phyloP scores from a whole-genome alignment of 179 eudicot species.

The Dionaea muscipula region DNA sequence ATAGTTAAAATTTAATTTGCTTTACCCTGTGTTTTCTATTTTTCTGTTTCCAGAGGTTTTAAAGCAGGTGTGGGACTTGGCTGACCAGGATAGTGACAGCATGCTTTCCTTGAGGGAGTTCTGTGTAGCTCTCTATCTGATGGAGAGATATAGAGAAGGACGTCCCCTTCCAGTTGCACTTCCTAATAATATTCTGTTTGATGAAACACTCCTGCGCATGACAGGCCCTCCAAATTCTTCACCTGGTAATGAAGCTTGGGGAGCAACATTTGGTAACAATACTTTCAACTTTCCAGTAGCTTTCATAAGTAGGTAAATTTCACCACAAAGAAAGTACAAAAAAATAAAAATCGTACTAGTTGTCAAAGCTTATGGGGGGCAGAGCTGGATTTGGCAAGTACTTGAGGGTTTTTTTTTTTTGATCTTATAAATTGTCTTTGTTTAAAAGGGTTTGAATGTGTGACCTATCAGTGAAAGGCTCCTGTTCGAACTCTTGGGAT shows the following conservation, averaged over 20 bases:
- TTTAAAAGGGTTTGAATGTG: too few relatives aligned
- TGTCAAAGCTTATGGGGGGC: too few relatives aligned
- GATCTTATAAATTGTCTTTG: too few relatives aligned
- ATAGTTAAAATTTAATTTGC: not conserved
- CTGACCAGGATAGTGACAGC: constrained; percentile 95
- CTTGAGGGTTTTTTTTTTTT: too few relatives aligned
- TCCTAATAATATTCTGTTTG: constrained; percentile 51
- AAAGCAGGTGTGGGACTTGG: constrained; percentile 96
- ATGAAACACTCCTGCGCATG: constrained; percentile 47
- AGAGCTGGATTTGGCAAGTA: too few relatives aligned
- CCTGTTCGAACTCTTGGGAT: not conserved
- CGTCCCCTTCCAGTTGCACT: constrained; percentile 69
- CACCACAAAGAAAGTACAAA: not conserved
- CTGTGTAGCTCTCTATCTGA: constrained; percentile 80
- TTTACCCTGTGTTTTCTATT: constrained; percentile 12
- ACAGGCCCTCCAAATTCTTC: constrained; percentile 47
- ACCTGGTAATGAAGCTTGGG: constrained; percentile 51
- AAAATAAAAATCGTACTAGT: too few relatives aligned
- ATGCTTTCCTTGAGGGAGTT: constrained; percentile 94
- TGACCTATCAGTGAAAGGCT: too few relatives aligned
- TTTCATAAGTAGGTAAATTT: not conserved
- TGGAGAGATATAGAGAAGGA: constrained; percentile 94
- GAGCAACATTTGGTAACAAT: constrained; percentile 41
- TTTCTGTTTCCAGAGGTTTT: constrained; percentile 55
- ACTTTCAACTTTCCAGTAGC: constrained; percentile 8